phyloP scores from a whole-genome alignment of 192 early-diverging fungal genomes.

The Coemansia sp. region DNA sequence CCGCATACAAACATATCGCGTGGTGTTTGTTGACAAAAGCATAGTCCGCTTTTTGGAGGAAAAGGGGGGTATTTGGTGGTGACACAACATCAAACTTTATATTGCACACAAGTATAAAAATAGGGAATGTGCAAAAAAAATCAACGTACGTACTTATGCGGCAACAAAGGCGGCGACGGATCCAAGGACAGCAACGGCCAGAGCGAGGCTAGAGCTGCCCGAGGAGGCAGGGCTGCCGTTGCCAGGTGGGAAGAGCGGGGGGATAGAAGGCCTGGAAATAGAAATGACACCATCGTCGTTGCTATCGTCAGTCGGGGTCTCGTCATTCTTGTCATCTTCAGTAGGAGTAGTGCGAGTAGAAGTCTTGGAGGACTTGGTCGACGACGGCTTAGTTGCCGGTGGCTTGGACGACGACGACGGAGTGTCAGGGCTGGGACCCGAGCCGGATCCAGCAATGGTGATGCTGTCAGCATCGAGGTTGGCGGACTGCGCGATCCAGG shows the following conservation, averaged over 20 bases:
- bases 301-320: neutral
- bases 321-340: neutral
- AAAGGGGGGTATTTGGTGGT: neutral
- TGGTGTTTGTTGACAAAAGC: neutral
- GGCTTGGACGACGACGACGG: neutral
- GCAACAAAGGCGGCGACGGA: conserved; percentile 7
- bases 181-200: neutral
- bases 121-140: neutral
- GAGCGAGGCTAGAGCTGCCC: neutral
- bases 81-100: no score
- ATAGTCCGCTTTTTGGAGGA: neutral
- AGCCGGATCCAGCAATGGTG: conserved; percentile 1
- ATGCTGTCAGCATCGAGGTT: conserved; percentile 22
- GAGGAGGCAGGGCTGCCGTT: neutral
- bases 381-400: neutral
- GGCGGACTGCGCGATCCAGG: conserved; percentile 35
- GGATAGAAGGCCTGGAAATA: neutral
- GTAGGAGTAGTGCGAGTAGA: conserved; percentile 3
- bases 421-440: neutral
- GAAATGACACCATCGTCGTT: neutral
- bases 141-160: neutral
- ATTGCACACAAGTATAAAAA: no score
- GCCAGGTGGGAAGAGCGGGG: neutral
- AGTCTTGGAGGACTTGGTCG: conserved; percentile 2
- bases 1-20: no score